Percentiles rank a stretch among this genome's conserved stretches.
phyloP scores from a whole-genome alignment of 495 filamentous ascomycete genomes.

The Penicillium parvum region DNA sequence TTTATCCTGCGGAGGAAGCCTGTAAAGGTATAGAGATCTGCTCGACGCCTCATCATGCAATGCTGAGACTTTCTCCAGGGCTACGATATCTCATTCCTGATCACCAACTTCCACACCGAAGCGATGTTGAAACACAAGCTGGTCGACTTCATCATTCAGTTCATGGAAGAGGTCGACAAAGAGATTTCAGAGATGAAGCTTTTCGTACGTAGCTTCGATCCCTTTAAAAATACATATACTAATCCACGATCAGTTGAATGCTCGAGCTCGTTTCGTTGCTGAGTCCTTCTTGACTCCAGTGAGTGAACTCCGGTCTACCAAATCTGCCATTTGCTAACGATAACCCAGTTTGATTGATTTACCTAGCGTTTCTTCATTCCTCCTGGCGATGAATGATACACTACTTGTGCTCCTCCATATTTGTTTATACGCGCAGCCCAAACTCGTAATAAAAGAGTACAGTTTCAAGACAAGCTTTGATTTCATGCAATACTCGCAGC shows the following conservation, averaged over 20 bases:
- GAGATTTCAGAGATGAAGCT: constrained; percentile 99
- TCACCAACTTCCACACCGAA: constrained; percentile 97
- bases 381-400: constrained; percentile 17
- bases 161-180: constrained; percentile 99
- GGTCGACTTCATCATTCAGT: constrained; percentile 97
- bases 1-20: constrained; percentile 94
- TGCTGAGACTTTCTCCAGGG: constrained; percentile 53
- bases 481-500: background rate
- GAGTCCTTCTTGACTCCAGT: constrained; percentile 97
- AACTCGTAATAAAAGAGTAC: constrained; percentile 16
- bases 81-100: constrained; percentile 97
- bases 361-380: constrained; percentile 12
- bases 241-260: constrained; percentile 70
- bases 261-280: constrained; percentile 93
- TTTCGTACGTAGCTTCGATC: constrained; percentile 63
- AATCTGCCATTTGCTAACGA: constrained; percentile 3
- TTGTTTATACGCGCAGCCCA: constrained; percentile 18
- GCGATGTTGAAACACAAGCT: constrained; percentile 98
- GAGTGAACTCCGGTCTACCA: constrained; percentile 29
- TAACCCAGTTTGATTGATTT: constrained; percentile 39
- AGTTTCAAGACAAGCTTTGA: background rate
- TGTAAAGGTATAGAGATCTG: constrained; percentile 74
- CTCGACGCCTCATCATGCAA: background rate
- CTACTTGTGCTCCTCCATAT: constrained; percentile 11
- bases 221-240: constrained; percentile 19